phyloP scores from a whole-genome alignment of 352 stramenopile genomes.

The Blastocystis hominis region DNA sequence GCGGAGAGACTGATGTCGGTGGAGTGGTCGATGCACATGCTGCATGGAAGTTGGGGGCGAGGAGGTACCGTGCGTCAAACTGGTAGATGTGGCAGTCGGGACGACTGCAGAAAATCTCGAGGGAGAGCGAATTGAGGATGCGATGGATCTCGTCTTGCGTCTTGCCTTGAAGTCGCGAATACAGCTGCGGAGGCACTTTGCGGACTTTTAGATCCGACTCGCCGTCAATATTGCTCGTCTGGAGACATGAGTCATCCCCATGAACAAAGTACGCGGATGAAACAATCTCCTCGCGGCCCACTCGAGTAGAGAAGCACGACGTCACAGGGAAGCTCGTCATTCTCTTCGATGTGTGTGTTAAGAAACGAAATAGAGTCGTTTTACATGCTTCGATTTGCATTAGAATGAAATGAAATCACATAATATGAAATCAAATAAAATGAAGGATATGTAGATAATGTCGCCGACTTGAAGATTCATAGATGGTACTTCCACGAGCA shows the following conservation, averaged over 20 bases:
- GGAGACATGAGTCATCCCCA: background rate
- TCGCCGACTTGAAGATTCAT: constrained; percentile 28
- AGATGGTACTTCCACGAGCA: constrained; percentile 10
- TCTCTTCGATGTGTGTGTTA: constrained; percentile 42
- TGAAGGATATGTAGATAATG: constrained; percentile 48
- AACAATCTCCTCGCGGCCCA: constrained; percentile 62
- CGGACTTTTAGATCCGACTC: constrained; percentile 81
- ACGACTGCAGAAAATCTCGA: background rate
- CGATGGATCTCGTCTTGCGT: constrained; percentile 62
- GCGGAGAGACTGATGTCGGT: constrained; percentile 10
- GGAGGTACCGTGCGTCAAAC: constrained; percentile 67
- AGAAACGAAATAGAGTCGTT: background rate
- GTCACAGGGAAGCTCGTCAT: constrained; percentile 61
- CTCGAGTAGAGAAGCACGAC: constrained; percentile 57
- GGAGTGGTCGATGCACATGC: background rate
- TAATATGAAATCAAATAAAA: no score
- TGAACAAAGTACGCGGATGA: constrained; percentile 59
- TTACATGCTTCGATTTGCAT: no score
- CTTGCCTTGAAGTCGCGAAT: constrained; percentile 56
- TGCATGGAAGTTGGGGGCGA: background rate
- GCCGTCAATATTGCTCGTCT: constrained; percentile 79
- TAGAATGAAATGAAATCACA: no score
- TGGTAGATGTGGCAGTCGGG: constrained; percentile 76
- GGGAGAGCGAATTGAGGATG: background rate
- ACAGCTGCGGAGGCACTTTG: constrained; percentile 68